phyloP scores from a whole-genome alignment of 257 asterid species.

The Solanum dulcamara region DNA sequence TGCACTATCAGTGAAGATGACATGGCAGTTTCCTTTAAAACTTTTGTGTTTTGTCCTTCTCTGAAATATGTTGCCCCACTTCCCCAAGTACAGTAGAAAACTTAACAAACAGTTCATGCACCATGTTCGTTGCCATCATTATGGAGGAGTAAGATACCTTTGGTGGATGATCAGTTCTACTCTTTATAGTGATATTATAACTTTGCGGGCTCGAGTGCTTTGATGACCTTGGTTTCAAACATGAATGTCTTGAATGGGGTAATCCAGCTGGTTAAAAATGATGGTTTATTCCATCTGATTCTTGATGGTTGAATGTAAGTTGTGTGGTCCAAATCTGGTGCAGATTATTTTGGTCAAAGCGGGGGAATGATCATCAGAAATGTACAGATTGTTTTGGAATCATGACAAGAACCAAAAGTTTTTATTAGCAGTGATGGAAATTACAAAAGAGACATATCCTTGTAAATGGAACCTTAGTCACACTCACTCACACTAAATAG shows the following conservation, averaged over 20 bases:
- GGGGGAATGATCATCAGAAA: background rate
- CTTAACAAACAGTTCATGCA: background rate
- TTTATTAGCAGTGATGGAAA: background rate
- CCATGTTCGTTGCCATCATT: background rate
- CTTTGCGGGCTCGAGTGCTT: background rate
- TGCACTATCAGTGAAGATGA: background rate
- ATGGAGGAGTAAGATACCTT: background rate
- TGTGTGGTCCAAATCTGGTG: background rate
- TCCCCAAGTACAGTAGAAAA: background rate
- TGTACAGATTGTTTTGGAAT: background rate
- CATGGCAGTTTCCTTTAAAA: background rate
- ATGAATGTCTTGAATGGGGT: background rate
- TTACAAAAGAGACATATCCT: background rate
- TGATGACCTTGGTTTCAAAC: background rate
- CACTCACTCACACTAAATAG: background rate
- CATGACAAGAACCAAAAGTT: background rate
- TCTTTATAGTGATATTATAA: background rate
- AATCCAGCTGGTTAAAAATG: background rate
- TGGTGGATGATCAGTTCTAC: background rate
- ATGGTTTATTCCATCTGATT: background rate
- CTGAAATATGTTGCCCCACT: background rate
- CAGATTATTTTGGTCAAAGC: background rate
- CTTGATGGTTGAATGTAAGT: background rate
- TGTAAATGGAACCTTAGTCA: background rate
- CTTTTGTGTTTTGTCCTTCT: background rate